Evolutionary conservation across 2,329 filamentous ascomycete species (phyloP).

Genomic region (Clonostachys chloroleuca): DNA sequence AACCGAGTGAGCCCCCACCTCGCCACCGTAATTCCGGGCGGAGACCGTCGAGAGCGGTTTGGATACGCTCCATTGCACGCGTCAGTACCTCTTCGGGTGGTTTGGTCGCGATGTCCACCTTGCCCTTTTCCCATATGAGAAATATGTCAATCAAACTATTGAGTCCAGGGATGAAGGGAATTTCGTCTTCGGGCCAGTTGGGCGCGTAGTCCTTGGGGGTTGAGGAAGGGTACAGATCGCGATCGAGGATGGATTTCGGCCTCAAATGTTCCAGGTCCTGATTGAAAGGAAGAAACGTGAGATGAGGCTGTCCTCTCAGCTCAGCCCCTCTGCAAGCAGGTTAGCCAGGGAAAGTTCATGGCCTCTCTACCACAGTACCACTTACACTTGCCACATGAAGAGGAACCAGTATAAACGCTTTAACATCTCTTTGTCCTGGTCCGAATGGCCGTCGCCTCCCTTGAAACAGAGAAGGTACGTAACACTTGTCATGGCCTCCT

Average conservation of each 20-base stretch:
- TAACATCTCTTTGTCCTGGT: constrained; percentile 16
- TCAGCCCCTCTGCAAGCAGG: neutral
- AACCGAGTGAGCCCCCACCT: constrained; percentile 25
- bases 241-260: constrained; percentile 17
- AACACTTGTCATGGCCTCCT: constrained; percentile 2
- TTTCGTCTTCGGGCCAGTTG: constrained; percentile 23
- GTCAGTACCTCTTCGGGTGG: constrained; percentile 5
- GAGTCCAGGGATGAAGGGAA: constrained; percentile 23
- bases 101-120: constrained; percentile 5
- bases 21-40: constrained; percentile 26
- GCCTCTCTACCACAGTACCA: neutral
- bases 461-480: constrained; percentile 1
- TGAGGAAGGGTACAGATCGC: constrained; percentile 16
- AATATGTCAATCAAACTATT: constrained; percentile 24
- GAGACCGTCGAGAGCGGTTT: constrained; percentile 20
- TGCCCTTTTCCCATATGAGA: constrained; percentile 22
- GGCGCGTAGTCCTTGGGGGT: neutral
- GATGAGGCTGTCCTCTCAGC: constrained; percentile 1
- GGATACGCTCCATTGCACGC: constrained; percentile 11
- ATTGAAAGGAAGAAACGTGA: neutral
- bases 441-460: neutral
- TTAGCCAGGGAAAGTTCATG: neutral
- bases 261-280: constrained; percentile 9
- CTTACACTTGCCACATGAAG: constrained; percentile 18
- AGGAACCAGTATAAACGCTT: constrained; percentile 27